phyloP scores from a whole-genome alignment of 2,329 filamentous ascomycete species.

The Nectriaceae sp. region DNA sequence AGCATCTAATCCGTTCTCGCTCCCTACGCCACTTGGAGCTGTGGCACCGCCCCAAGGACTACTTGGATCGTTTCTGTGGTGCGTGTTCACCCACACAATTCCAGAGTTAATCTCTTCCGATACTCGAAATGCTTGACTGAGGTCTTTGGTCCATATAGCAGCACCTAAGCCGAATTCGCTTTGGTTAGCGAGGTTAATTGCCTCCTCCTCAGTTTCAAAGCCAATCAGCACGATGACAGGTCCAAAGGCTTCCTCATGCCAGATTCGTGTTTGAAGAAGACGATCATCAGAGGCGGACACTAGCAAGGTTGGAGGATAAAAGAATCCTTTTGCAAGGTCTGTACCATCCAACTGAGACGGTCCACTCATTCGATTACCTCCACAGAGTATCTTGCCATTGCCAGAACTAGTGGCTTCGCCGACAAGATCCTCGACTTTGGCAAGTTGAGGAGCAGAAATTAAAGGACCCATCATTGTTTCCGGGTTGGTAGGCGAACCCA shows the following conservation, averaged over 20 bases:
- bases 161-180: conserved; percentile 77
- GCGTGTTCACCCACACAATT: conserved; percentile 59
- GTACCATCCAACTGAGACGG: conserved; percentile 50
- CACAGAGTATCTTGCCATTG: conserved; percentile 37
- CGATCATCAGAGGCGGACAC: conserved; percentile 51
- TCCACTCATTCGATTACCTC: conserved; percentile 51
- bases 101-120: conserved; percentile 71
- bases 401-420: conserved; percentile 60
- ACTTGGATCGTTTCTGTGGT: conserved; percentile 72
- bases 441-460: conserved; percentile 63
- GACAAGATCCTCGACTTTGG: conserved; percentile 67
- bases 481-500: conserved; percentile 58
- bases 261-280: conserved; percentile 47
- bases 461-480: conserved; percentile 66
- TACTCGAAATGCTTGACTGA: conserved; percentile 75
- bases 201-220: conserved; percentile 74
- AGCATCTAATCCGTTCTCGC: conserved; percentile 70
- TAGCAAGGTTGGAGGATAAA: conserved; percentile 79
- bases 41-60: conserved; percentile 70
- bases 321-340: conserved; percentile 64
- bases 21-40: conserved; percentile 65
- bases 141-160: conserved; percentile 73
- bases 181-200: conserved; percentile 70
- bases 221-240: conserved; percentile 75
- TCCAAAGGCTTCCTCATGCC: conserved; percentile 74